Evolutionary conservation across 805 yeast species (phyloP).

Genomic region (Candida caryicola): DNA sequence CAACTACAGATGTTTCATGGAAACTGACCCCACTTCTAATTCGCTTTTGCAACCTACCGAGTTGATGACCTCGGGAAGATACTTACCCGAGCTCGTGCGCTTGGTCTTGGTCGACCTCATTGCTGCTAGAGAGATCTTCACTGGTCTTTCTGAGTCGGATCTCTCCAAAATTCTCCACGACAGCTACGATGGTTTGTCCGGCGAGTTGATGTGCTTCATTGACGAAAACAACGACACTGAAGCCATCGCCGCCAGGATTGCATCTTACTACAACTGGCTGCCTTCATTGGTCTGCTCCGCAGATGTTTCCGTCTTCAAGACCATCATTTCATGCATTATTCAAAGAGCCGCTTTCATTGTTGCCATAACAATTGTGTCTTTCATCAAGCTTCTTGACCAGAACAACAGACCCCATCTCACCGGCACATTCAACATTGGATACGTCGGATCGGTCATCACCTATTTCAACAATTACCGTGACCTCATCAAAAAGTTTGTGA

Average conservation of each 20-base stretch:
- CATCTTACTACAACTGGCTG: conserved; percentile 22
- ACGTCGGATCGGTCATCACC: conserved; percentile 51
- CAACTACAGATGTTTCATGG: conserved; percentile 31
- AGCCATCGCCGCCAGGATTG: conserved; percentile 18
- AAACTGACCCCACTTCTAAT: conserved; percentile 19
- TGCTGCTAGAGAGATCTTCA: conserved; percentile 26
- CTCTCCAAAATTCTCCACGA: conserved; percentile 13
- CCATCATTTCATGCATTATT: conserved; percentile 36
- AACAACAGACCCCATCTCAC: conserved; percentile 16
- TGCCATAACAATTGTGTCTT: conserved; percentile 41
- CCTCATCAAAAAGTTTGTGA: conserved; percentile 21
- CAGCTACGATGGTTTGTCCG: conserved; percentile 34
- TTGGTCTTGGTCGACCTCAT: conserved; percentile 38
- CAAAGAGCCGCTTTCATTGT: conserved; percentile 45
- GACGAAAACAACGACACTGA: conserved; percentile 26
- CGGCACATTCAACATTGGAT: conserved; percentile 38
- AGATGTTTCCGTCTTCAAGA: conserved; percentile 29
- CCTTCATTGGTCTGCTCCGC: conserved; percentile 12
- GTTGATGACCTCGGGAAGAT: conserved; percentile 53
- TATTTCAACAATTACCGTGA: conserved; percentile 40
- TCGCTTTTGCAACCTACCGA: conserved; percentile 55
- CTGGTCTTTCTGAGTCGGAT: conserved; percentile 11
- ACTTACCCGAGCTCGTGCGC: conserved; percentile 52
- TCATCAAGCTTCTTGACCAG: conserved; percentile 25
- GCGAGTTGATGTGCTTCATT: conserved; percentile 41